These are phyloP conservation scores for Chenopodium quinoa DNA, from an alignment of 148 eudicot genomes.

Conservation along the genomic window DNA sequence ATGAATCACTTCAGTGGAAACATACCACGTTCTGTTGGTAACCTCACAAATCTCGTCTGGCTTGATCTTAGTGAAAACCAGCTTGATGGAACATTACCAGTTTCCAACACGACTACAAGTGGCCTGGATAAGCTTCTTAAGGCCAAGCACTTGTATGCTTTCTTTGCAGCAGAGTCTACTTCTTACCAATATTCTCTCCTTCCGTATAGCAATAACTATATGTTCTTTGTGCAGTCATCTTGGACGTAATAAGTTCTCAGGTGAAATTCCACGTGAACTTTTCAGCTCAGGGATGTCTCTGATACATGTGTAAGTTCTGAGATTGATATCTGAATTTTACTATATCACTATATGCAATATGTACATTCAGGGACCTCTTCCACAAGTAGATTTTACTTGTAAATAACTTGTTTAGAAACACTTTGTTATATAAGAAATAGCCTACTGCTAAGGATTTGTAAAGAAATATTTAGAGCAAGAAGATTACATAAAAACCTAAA, in stretches of 20 bases:
- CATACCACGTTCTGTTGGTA: slow-evolving; percentile 58
- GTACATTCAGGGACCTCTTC: neutral
- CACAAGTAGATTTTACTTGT: no score
- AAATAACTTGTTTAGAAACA: neutral
- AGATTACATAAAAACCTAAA: neutral
- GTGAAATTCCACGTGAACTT: slow-evolving; percentile 30
- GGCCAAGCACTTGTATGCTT: slow-evolving; percentile 37
- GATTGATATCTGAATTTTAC: neutral
- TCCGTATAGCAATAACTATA: neutral
- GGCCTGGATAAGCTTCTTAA: slow-evolving; percentile 68
- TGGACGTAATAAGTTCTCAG: slow-evolving; percentile 33
- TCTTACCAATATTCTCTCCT: neutral
- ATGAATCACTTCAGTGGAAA: slow-evolving; percentile 41
- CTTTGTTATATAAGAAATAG: neutral
- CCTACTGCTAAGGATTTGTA: neutral
- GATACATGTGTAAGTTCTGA: slow-evolving; percentile 29
- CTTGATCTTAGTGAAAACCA: slow-evolving; percentile 69
- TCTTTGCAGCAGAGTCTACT: slow-evolving; percentile 12
- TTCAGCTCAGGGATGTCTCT: slow-evolving; percentile 36
- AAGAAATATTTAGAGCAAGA: neutral
- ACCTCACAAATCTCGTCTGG: slow-evolving; percentile 55
- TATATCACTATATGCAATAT: neutral
- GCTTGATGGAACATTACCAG: slow-evolving; percentile 58
- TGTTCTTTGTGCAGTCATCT: slow-evolving; percentile 31
- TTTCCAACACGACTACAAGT: slow-evolving; percentile 47